Evolutionary conservation across 1,284 basidiomycete genomes (phyloP), one percentile per base, ranked within the genome.

Genomic region (Fistulinella cinereoalba): DNA sequence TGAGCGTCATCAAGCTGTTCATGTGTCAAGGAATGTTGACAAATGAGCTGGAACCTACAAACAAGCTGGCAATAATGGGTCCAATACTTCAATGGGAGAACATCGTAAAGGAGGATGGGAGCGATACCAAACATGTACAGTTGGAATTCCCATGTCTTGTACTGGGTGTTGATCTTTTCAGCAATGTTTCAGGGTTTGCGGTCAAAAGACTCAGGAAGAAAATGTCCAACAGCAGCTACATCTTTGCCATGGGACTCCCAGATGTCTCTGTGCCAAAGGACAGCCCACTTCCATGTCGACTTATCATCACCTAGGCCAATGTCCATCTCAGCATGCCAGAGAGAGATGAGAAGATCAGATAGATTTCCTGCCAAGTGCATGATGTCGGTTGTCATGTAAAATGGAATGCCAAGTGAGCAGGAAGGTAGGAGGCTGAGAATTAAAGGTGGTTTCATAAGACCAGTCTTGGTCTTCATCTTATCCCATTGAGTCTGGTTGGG

Each of bases 341-440:
- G 58, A 0, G 39, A n/a, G 1, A 70, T 13, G 0, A 68, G 11
- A 0, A 72, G 54, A 16, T 71, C 65, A 0, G 58, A 41, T 0
- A 73, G 19, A 6, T 67, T 65, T 6, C 68, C 39, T 0, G 64
- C 38, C 0, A 69, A 52, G 42, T 75, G 72, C 72, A 74, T 74
- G 10, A 69, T 46, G 47, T 76, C 69, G 0, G 44, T 44, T 0
- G 50, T 45, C 46, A 71, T 71, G 22, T 55, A 56, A 1, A 24
- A 19, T 0, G 71, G 70, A 4, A 71, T 33, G 0, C 53, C 48
- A 15, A 50, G 47, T 0, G 36, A 49, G 1, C 12, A 12, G 0
- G 10, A 3, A 0, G 0, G 2, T 2, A 6, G 5, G 0, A 45
- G 29, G 1, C 34, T 29, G 6, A 47, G 44, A 3, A 45, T 33